Conservation (phyloP, 257 asterid genomes). For the Craterostigma plantagineum region DNA sequence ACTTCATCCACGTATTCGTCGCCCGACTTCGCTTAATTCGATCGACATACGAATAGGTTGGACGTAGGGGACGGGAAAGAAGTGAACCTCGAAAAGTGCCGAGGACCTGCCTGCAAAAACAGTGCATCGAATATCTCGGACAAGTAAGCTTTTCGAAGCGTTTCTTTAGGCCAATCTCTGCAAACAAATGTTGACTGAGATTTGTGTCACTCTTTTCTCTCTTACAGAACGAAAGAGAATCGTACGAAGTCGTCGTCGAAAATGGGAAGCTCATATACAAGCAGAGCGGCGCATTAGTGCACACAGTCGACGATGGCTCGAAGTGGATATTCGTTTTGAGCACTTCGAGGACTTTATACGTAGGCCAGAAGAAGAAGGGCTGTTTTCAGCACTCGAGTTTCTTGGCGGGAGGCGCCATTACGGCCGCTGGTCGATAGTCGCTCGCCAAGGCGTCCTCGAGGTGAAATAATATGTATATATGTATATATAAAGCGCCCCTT, state of each 20-base stretch:
- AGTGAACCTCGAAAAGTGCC: slow-evolving; percentile 65
- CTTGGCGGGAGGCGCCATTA: slow-evolving; percentile 82
- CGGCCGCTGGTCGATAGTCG: slow-evolving; percentile 87
- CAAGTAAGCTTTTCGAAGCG: slow-evolving; percentile 37
- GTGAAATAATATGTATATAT: too few species aligned
- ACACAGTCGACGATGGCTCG: slow-evolving; percentile 55
- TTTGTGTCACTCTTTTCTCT: not conserved
- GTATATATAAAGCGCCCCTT: too few species aligned
- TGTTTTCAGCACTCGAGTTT: slow-evolving; percentile 86
- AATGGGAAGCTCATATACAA: slow-evolving; percentile 56
- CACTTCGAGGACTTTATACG: slow-evolving; percentile 56
- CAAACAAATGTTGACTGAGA: not conserved
- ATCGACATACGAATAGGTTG: slow-evolving; percentile 30
- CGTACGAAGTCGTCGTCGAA: slow-evolving; percentile 50
- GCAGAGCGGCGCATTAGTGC: slow-evolving; percentile 40
- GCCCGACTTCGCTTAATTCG: not conserved
- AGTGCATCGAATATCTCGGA: slow-evolving; percentile 80
- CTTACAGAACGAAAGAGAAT: slow-evolving; percentile 63
- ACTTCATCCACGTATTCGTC: too few species aligned
- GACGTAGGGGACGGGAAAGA: slow-evolving; percentile 96
- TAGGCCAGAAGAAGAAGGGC: slow-evolving; percentile 75
- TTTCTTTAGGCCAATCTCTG: not conserved
- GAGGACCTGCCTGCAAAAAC: slow-evolving; percentile 46
- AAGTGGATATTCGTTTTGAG: slow-evolving; percentile 93
- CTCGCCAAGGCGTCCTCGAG: slow-evolving; percentile 68